Evolutionary conservation across 2,329 filamentous ascomycete genomes (phyloP), one percentile per base, ranked within the genome.

Genomic region (Xylaria sp.): DNA sequence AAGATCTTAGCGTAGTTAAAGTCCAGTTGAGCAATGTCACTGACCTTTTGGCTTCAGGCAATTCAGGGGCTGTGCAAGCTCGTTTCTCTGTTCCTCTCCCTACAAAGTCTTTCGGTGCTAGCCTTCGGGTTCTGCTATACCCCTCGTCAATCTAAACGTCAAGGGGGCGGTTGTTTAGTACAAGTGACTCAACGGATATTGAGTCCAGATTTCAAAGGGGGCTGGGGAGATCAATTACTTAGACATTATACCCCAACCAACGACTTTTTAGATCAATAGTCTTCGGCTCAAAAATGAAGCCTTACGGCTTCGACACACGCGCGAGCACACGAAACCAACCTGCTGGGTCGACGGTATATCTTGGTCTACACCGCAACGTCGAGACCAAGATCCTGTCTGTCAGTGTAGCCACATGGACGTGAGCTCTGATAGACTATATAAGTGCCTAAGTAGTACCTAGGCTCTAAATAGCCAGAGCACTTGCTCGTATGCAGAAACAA

Each of bases 51-150:
- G 16, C 40, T 55, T n/a, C 57, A 71, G 69, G 67, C 32, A 71
- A 71, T 27, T 67, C 69, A 5, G 69, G 69, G 21, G 61, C 66
- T 25, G 69, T 71, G 10, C 69, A 69, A 23, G 69, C 69, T 57
- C 69, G 69, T 42, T 71, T 71, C 63, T 62, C 69, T 1, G 37
- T 35, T n/a, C 69, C 69, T 63, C 69, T 71, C 18, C 69, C 69
- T 4, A 65, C 69, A 2, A 71, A 71, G 54, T 71, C 69, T 2
- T 67, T 71, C n/a, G 69, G 67, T 29, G 69, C 69, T 40, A 69
- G 66, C 40, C 67, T 71, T 18, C 62, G 69, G 32, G 63, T 71
- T 16, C 58, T 71, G 12, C 67, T 71, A 29, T 71, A 69, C 25
- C 67, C 67, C 27, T 71, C 69, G 3, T 63, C 63, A 4, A 66